Conservation (phyloP, 2,329 filamentous ascomycete species). For the Calycina marina region DNA sequence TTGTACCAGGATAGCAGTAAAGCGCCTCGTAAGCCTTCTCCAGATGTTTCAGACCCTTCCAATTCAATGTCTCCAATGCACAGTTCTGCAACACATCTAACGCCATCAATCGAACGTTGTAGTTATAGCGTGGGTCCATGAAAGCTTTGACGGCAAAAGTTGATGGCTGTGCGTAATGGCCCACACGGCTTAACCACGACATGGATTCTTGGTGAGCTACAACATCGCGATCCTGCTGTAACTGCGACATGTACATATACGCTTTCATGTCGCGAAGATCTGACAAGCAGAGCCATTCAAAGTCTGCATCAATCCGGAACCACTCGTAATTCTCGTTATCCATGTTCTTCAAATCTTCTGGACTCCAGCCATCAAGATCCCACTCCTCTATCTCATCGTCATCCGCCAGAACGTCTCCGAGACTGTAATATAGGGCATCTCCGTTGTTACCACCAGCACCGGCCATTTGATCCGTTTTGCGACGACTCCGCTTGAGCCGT, state of each 20-base stretch:
- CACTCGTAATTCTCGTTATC: slow-evolving; percentile 95
- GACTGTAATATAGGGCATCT: slow-evolving; percentile 78
- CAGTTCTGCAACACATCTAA: slow-evolving; percentile 66
- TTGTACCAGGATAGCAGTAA: slow-evolving; percentile 67
- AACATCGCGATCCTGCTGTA: slow-evolving; percentile 93
- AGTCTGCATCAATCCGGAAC: slow-evolving; percentile 96
- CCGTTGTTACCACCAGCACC: slow-evolving; percentile 56
- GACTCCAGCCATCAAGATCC: slow-evolving; percentile 77
- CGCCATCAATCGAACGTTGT: slow-evolving; percentile 80
- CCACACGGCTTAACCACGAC: slow-evolving; percentile 53
- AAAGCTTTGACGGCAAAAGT: slow-evolving; percentile 81
- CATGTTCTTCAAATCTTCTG: slow-evolving; percentile 81
- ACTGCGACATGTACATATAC: slow-evolving; percentile 96
- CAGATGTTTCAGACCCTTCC: slow-evolving; percentile 72
- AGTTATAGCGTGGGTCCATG: slow-evolving; percentile 83
- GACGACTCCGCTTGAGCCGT: slow-evolving; percentile 74
- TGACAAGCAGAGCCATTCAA: slow-evolving; percentile 90
- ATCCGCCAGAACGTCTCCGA: slow-evolving; percentile 79
- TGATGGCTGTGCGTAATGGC: slow-evolving; percentile 67
- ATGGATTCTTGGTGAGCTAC: slow-evolving; percentile 73
- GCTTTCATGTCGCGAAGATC: slow-evolving; percentile 65
- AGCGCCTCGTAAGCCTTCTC: slow-evolving; percentile 76
- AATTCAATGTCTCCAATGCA: slow-evolving; percentile 53
- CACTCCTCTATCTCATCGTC: slow-evolving; percentile 72
- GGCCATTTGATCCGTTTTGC: slow-evolving; percentile 60